Evolutionary conservation across 2,329 filamentous ascomycete species (phyloP).

Genomic region (Triangularia setosa): DNA sequence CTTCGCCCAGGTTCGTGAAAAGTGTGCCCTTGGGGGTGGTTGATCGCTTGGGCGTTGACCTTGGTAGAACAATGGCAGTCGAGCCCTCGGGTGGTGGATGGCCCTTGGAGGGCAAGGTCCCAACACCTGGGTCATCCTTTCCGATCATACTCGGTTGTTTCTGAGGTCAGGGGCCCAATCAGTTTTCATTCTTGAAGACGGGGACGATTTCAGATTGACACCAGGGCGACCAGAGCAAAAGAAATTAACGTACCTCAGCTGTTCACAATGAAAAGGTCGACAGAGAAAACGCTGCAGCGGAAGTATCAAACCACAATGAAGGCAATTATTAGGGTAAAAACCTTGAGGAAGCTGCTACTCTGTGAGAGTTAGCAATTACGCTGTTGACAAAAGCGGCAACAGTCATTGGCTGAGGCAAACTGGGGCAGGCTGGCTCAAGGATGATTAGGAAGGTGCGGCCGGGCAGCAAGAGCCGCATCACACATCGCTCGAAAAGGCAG

Average conservation of each 20-base stretch:
- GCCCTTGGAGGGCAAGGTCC: not conserved
- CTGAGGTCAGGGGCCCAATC: not conserved
- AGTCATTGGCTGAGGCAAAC: not conserved
- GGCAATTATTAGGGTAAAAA: not conserved
- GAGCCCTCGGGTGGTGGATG: not conserved
- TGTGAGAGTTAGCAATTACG: not conserved
- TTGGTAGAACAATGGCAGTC: not conserved
- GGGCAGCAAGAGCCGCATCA: not conserved
- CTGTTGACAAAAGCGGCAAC: not conserved
- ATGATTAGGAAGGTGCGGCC: not conserved
- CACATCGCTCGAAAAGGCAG: not conserved
- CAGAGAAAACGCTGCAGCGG: not conserved
- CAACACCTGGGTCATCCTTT: not conserved
- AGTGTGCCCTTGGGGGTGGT: conserved; percentile 32
- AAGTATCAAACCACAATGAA: not conserved
- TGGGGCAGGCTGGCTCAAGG: not conserved
- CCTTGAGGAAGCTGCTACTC: not conserved
- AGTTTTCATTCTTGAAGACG: not conserved
- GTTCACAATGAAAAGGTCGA: not conserved
- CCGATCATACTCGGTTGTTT: not conserved
- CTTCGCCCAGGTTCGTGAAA: conserved; percentile 37
- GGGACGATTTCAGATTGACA: not conserved
- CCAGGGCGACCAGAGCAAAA: not conserved
- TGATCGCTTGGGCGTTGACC: conserved; percentile 1
- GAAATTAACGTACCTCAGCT: not conserved